These are phyloP conservation scores for Rosa persica DNA, from an alignment of 306 rosid species.

Conservation along the genomic window DNA sequence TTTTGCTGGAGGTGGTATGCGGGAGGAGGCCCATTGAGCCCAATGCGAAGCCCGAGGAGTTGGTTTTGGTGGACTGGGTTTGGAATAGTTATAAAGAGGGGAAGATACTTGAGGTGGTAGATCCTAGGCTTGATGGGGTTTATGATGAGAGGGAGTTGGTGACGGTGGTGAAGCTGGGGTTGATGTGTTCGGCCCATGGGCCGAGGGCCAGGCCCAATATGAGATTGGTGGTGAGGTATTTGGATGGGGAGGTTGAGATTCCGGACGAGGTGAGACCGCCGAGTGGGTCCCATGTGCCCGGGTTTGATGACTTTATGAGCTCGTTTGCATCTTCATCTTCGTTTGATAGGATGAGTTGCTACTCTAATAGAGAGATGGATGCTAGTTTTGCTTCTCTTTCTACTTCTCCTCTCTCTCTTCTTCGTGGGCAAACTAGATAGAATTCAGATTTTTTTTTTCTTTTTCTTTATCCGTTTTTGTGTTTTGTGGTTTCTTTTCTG, in stretches of 20 bases:
- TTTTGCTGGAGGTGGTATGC: conserved; percentile 66
- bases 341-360: conserved; percentile 43
- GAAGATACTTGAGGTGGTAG: conserved; percentile 49
- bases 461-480: neutral
- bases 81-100: conserved; percentile 65
- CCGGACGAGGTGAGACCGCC: conserved; percentile 47
- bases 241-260: conserved; percentile 62
- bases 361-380: conserved; percentile 44
- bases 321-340: conserved; percentile 65
- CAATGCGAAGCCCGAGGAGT: conserved; percentile 46
- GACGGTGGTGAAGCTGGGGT: conserved; percentile 62
- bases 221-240: conserved; percentile 59
- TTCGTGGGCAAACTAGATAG: conserved; percentile 44
- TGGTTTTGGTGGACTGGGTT: conserved; percentile 77
- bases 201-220: conserved; percentile 54
- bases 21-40: conserved; percentile 80
- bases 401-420: conserved; percentile 50
- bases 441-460: neutral
- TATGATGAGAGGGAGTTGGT: conserved; percentile 42
- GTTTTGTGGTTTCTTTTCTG: neutral
- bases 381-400: conserved; percentile 39
- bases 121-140: conserved; percentile 44
- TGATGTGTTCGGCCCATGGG: conserved; percentile 57
- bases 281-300: conserved; percentile 30
- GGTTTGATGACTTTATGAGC: conserved; percentile 63